A percentile compares a stretch with the other conserved stretches of the same genome.
These are phyloP conservation scores for Candida pseudofarinosa DNA, from an alignment of 805 yeast species.

Conservation along the genomic window DNA sequence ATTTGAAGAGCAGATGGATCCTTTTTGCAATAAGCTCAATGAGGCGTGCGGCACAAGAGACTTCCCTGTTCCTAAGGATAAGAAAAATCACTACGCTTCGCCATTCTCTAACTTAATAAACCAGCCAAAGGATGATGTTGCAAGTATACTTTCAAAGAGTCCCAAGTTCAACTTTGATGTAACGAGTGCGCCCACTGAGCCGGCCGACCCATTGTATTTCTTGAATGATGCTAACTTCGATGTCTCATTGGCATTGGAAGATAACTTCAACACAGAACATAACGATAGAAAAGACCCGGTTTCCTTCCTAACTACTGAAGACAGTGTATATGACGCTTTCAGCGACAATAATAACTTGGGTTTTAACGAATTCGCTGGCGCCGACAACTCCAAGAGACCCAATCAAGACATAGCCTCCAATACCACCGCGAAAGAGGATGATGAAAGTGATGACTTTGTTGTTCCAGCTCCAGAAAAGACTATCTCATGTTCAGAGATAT, in stretches of 20 bases:
- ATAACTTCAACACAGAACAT: conserved; percentile 8
- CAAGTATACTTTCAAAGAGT: conserved; percentile 12
- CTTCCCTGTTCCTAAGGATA: conserved; percentile 57
- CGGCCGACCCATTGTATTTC: conserved; percentile 43
- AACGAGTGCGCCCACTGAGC: conserved; percentile 7
- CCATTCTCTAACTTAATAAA: conserved; percentile 17
- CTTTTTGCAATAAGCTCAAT: conserved; percentile 71
- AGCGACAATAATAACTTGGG: conserved; percentile 31
- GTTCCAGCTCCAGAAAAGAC: conserved; percentile 68
- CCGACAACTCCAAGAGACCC: conserved; percentile 10
- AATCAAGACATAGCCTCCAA: neutral
- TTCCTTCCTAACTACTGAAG: conserved; percentile 48
- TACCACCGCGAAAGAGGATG: conserved; percentile 3
- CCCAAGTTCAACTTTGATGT: conserved; percentile 10
- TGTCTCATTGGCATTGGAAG: conserved; percentile 48
- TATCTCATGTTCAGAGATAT: conserved; percentile 78
- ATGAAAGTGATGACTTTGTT: conserved; percentile 35
- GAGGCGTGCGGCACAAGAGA: conserved; percentile 80
- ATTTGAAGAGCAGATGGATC: conserved; percentile 67
- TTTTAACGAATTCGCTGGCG: conserved; percentile 34
- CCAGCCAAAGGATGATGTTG: conserved; percentile 9
- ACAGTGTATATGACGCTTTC: conserved; percentile 54
- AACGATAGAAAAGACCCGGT: conserved; percentile 32
- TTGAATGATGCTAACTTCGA: conserved; percentile 50
- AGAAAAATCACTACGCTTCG: conserved; percentile 10